phyloP scores from a whole-genome alignment of 2,329 filamentous ascomycete genomes.

The Diaporthe batatas region DNA sequence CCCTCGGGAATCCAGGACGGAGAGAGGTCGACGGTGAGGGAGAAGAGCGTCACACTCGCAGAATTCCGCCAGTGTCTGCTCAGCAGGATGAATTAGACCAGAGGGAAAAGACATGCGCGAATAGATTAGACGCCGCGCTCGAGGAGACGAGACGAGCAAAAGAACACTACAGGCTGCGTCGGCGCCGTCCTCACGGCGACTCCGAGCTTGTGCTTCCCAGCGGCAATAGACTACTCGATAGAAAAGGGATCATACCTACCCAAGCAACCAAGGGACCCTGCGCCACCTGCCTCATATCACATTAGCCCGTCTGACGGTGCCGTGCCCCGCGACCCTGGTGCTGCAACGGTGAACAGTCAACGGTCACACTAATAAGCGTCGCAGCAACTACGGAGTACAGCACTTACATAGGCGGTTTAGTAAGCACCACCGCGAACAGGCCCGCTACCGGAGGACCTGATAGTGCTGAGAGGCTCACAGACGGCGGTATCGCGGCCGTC shows the following conservation, averaged over 20 bases:
- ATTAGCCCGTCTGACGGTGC: constrained; percentile 32
- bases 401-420: background rate
- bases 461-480: background rate
- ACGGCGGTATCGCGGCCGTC: background rate
- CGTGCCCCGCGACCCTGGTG: constrained; percentile 22
- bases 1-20: constrained; percentile 49
- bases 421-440: constrained; percentile 27
- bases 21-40: constrained; percentile 54
- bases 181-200: background rate
- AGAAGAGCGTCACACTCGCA: constrained; percentile 59
- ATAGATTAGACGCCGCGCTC: constrained; percentile 11
- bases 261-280: no score
- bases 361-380: background rate
- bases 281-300: constrained; percentile 27
- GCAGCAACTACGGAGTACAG: background rate
- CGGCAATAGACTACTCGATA: constrained; percentile 9
- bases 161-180: background rate
- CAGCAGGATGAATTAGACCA: constrained; percentile 21
- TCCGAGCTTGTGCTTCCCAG: background rate
- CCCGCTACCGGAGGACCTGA: constrained; percentile 32
- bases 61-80: constrained; percentile 54
- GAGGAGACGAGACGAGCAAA: background rate
- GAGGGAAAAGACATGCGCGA: background rate
- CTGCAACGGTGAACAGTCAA: constrained; percentile 12
- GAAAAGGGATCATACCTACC: background rate